Base-by-base conservation (phyloP, 1,284 basidiomycete genomes). In the Ceratobasidium sp. region DNA sequence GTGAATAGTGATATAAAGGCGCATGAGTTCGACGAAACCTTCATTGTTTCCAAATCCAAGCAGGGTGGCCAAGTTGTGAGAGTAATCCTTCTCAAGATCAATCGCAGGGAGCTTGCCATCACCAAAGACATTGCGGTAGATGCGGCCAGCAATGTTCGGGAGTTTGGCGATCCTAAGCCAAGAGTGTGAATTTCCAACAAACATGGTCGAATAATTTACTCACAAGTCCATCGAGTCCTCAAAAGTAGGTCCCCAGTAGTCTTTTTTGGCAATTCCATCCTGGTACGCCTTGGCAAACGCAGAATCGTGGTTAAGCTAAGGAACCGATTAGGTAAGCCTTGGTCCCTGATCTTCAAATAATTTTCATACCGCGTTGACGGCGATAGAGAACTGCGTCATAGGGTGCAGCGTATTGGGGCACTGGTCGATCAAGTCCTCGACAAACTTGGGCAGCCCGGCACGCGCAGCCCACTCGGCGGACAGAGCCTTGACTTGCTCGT, bases 1-100 rank as follows among this genome's bases (percentile, higher is more conserved):
- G 90, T 99, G 97, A 83, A 99, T 97, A 83, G 96, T 97, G 86
- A 99, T 93, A 90, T 99, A 99, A 79, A 99, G 90, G 82, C 97
- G 91, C 86, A 99, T 91, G 81, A 98, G 91, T 87, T 99, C 97
- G 80, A 97, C 94, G 81, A 99, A 98, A 77, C 91, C 93, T 79
- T 90, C 86, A 82, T 96, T 94, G 81, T 96, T 93, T 78, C 94
- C 96, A 84, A 95, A 98, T 81, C 97, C 97, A 80, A 99, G 94
- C 81, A 98, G 91, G 82, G 92, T 92, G 70, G 97, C 89, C 82
- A 98, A 90, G 87, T 99, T 99, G 86, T 93, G 91, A 44, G 96
- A 97, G 86, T 98, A 96, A 86, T 99, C 97, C 87, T 95, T 96
- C 83, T 87, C 88, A 74, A 90, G 85, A 87, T 99, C 96, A 81